Conservation (phyloP, 1,139 yeast genomes). For the Candida glucosophila region DNA sequence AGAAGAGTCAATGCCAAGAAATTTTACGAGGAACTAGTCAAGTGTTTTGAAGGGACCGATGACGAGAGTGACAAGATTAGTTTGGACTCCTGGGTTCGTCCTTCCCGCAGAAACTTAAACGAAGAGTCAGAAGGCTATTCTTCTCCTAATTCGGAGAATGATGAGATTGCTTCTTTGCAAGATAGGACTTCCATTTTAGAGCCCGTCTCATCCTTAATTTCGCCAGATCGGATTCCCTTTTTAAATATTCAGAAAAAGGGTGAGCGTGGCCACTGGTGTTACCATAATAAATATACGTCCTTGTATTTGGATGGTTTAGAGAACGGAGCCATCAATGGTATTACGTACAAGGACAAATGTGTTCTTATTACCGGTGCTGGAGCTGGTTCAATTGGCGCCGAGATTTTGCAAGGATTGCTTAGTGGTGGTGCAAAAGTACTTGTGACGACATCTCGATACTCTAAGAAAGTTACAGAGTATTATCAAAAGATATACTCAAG, state of each 20-base stretch:
- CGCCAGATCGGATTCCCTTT: constrained; percentile 89
- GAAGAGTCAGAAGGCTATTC: constrained; percentile 40
- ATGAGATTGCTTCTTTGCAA: constrained; percentile 79
- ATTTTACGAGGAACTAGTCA: constrained; percentile 69
- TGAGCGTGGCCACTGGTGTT: constrained; percentile 67
- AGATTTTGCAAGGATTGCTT: constrained; percentile 85
- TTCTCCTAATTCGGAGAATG: constrained; percentile 46
- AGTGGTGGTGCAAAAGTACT: constrained; percentile 98
- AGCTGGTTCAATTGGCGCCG: constrained; percentile 98
- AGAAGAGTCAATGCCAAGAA: constrained; percentile 73
- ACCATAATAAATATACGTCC: constrained; percentile 71
- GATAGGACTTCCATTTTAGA: constrained; percentile 60
- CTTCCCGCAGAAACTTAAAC: constrained; percentile 10
- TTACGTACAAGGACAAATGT: constrained; percentile 79
- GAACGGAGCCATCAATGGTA: constrained; percentile 86
- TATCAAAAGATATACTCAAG: constrained; percentile 91
- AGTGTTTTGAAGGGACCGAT: constrained; percentile 59
- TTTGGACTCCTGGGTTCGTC: constrained; percentile 28
- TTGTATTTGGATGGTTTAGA: constrained; percentile 84
- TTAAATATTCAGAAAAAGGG: constrained; percentile 78
- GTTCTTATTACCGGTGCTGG: constrained; percentile 98
- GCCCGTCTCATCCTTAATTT: constrained; percentile 66
- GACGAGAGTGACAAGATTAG: no score
- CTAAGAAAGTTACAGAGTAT: constrained; percentile 89
- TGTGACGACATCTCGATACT: constrained; percentile 93